These are phyloP conservation scores for Gossypium lobatum DNA, from an alignment of 441 rosid species.

Conservation along the genomic window DNA sequence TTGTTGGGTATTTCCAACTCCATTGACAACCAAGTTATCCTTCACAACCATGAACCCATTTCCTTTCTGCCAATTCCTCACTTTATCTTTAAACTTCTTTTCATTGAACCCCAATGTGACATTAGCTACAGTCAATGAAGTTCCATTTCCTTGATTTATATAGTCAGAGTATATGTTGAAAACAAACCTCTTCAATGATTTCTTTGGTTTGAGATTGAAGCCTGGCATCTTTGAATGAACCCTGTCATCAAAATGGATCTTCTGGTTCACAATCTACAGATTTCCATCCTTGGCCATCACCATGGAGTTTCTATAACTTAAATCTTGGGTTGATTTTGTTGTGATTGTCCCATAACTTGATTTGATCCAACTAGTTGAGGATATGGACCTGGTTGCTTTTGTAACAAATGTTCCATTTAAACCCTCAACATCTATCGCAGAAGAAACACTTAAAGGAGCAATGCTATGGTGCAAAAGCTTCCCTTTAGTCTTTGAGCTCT, in stretches of 20 bases:
- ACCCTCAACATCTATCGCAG: conserved; percentile 37
- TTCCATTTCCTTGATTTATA: conserved; percentile 33
- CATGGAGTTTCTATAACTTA: conserved; percentile 55
- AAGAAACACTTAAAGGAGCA: conserved; percentile 32
- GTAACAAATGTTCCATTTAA: conserved; percentile 55
- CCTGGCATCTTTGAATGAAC: conserved; percentile 29
- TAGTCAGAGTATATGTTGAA: conserved; percentile 32
- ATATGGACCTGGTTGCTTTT: conserved; percentile 49
- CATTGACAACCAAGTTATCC: conserved; percentile 46
- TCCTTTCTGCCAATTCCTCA: conserved; percentile 57
- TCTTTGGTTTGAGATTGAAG: conserved; percentile 15
- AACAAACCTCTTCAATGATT: conserved; percentile 44
- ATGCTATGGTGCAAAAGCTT: conserved; percentile 38
- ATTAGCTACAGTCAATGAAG: conserved; percentile 31
- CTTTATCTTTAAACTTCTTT: conserved; percentile 26
- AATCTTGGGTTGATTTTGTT: conserved; percentile 38
- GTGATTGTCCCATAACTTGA: conserved; percentile 60
- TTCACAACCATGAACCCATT: conserved; percentile 55
- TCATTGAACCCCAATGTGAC: conserved; percentile 54
- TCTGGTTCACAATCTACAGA: conserved; percentile 67
- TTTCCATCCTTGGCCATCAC: conserved; percentile 45
- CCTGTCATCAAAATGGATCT: conserved; percentile 43
- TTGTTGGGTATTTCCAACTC: conserved; percentile 60
- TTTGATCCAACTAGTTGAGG: conserved; percentile 49
- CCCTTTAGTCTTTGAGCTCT: conserved; percentile 43